Evolutionary conservation across 805 yeast genomes (phyloP).

Genomic region (Metschnikowia noctiluminum): DNA sequence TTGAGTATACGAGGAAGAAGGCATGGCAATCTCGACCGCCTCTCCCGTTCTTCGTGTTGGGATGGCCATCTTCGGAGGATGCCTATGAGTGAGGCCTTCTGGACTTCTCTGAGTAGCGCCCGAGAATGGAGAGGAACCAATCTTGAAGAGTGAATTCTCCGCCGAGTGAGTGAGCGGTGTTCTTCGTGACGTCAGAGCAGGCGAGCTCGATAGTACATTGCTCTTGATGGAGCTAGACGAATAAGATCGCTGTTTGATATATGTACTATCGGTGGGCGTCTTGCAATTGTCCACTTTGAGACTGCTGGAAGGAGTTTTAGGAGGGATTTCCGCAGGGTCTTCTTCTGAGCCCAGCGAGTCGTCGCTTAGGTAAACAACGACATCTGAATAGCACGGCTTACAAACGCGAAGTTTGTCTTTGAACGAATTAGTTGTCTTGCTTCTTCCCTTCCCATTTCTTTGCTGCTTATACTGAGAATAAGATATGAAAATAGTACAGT

Average conservation of each 20-base stretch:
- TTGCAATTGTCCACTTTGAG: background rate
- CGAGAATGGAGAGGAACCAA: conserved; percentile 1
- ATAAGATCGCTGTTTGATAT: conserved; percentile 24
- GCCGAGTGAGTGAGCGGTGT: conserved; percentile 2
- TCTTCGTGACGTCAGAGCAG: conserved; percentile 12
- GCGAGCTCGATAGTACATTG: conserved; percentile 17
- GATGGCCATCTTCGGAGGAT: conserved; percentile 60
- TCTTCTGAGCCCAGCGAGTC: conserved; percentile 42
- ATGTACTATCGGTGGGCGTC: background rate
- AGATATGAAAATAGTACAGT: conserved; percentile 68
- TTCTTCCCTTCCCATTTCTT: conserved; percentile 18
- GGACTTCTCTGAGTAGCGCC: conserved; percentile 14
- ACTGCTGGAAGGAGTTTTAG: background rate
- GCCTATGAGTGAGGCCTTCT: conserved; percentile 18
- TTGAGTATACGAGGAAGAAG: conserved; percentile 12
- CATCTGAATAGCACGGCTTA: conserved; percentile 68
- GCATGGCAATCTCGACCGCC: conserved; percentile 64
- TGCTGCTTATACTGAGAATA: conserved; percentile 51
- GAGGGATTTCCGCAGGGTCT: background rate
- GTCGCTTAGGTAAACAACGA: conserved; percentile 66
- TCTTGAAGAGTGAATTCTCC: conserved; percentile 1
- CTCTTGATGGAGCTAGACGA: conserved; percentile 26
- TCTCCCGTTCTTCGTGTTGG: conserved; percentile 81
- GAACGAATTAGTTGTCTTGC: conserved; percentile 33
- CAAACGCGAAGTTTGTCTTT: conserved; percentile 76